Evolutionary conservation across 306 rosid genomes (phyloP), one percentile per base, ranked within the genome.

Genomic region (Begonia masoniana): DNA sequence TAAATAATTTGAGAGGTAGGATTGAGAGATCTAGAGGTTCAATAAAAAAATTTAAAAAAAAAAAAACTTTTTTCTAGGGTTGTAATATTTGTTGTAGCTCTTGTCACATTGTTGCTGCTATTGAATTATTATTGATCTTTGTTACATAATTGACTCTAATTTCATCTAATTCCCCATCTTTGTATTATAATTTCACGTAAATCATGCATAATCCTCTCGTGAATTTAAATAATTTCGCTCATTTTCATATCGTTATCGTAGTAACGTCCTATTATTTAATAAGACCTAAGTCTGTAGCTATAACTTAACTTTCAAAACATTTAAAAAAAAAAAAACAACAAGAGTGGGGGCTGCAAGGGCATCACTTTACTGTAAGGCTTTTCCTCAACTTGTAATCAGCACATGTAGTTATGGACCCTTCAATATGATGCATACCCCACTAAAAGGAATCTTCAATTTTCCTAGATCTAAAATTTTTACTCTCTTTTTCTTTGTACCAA

Each of bases 391-490:
- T 43, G 47, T 12, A 45, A 45, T 3, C 49, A 11, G 13, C 49
- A 45, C 49, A 45, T 45, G 49, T 45, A 45, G 49, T 10, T 2
- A 45, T 45, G 49, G 49, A 45, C 49, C 49, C 49, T 45, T 10
- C 13, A 45, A 45, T 45, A 45, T 45, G 7, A 10, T 11, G 13
- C 49, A 11, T 11, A n/a, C 49, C 49, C 13, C 49, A 10, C 15
- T 45, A 10, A 45, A 45, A 45, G 49, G 49, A 45, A 45, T 45
- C 49, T 45, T 45, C 49, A 45, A 45, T 45, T n/a, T 45, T 45
- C 14, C 15, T 45, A 45, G 49, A 45, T 45, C 14, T 45, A 45
- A 45, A 31, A 31, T 7, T 5, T 45, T 45, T 43, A 43, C 49
- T 0, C 49, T 45, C 13, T 10, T 10, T 45, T 45, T 12, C 13